Percentiles rank a stretch among this genome's conserved stretches.
Conservation (phyloP, 306 rosid species). For the Coriaria nepalensis region DNA sequence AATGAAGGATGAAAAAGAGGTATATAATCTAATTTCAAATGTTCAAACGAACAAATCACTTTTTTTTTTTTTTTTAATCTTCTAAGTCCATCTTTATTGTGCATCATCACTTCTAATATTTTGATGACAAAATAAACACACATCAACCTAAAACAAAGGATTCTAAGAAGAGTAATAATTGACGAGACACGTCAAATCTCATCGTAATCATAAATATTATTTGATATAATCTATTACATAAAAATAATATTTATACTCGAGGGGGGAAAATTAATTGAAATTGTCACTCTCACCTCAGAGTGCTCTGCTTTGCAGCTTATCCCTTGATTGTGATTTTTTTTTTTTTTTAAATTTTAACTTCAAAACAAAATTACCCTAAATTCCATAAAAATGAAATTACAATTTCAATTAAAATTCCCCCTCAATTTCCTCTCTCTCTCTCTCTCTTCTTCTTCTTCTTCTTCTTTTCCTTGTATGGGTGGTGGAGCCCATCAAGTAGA, state of each 20-base stretch:
- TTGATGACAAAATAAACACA: too few relatives aligned
- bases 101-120: too few relatives aligned
- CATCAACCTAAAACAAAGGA: slow-evolving; percentile 8
- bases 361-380: too few relatives aligned
- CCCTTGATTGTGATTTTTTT: slow-evolving; percentile 13
- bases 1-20: slow-evolving; percentile 37
- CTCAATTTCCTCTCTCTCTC: not conserved
- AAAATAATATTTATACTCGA: too few relatives aligned
- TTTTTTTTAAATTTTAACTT: not conserved
- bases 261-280: too few relatives aligned
- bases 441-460: not conserved
- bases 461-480: slow-evolving; percentile 25
- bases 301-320: slow-evolving; percentile 25
- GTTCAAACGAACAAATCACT: too few relatives aligned
- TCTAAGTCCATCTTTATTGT: not conserved
- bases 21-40: slow-evolving; percentile 9
- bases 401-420: too few relatives aligned
- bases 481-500: slow-evolving; percentile 15
- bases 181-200: too few relatives aligned
- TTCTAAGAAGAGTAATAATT: too few relatives aligned
- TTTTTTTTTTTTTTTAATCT: not conserved
- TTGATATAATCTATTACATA: too few relatives aligned
- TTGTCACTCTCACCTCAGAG: slow-evolving; percentile 14
- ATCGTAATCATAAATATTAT: too few relatives aligned
- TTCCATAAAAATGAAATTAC: too few relatives aligned